Conservation (phyloP, 768 basidiomycete species). For the Pleurotus eryngii region DNA sequence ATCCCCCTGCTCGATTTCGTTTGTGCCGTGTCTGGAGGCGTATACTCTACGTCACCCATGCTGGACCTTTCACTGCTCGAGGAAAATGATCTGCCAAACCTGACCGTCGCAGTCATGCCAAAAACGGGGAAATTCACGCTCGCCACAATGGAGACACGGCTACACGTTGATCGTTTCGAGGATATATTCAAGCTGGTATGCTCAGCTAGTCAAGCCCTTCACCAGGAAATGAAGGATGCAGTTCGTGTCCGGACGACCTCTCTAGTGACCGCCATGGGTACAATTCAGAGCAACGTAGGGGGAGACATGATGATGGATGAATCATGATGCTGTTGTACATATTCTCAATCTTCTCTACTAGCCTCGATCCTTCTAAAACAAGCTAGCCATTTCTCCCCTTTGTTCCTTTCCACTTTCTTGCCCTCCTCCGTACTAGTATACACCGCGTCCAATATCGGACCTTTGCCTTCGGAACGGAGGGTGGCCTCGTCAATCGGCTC, state of each 20-base stretch:
- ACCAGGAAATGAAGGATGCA: constrained; percentile 78
- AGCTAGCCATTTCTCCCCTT: constrained; percentile 87
- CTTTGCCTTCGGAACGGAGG: constrained; percentile 73
- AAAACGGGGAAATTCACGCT: constrained; percentile 82
- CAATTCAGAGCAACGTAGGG: constrained; percentile 28
- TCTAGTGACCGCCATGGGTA: constrained; percentile 62
- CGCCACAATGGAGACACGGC: constrained; percentile 90
- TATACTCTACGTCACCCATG: constrained; percentile 76
- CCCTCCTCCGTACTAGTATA: constrained; percentile 92
- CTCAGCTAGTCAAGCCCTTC: constrained; percentile 74
- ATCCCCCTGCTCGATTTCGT: constrained; percentile 90
- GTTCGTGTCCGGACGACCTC: constrained; percentile 59
- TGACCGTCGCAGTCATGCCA: constrained; percentile 90
- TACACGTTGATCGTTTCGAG: constrained; percentile 90
- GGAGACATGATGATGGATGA: constrained; percentile 24
- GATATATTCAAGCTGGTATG: constrained; percentile 80
- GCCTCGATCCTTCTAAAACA: constrained; percentile 74
- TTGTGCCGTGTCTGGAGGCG: constrained; percentile 84
- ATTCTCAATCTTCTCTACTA: constrained; percentile 9
- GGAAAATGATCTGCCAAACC: constrained; percentile 85
- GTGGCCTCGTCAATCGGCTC: constrained; percentile 72
- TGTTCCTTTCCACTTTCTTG: constrained; percentile 91
- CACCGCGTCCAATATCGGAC: constrained; percentile 77
- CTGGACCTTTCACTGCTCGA: constrained; percentile 88
- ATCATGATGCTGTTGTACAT: constrained; percentile 30